Evolutionary conservation across 2,329 filamentous ascomycete genomes (phyloP), one percentile per base, ranked within the genome.

Genomic region (Aspergillus bombycis): DNA sequence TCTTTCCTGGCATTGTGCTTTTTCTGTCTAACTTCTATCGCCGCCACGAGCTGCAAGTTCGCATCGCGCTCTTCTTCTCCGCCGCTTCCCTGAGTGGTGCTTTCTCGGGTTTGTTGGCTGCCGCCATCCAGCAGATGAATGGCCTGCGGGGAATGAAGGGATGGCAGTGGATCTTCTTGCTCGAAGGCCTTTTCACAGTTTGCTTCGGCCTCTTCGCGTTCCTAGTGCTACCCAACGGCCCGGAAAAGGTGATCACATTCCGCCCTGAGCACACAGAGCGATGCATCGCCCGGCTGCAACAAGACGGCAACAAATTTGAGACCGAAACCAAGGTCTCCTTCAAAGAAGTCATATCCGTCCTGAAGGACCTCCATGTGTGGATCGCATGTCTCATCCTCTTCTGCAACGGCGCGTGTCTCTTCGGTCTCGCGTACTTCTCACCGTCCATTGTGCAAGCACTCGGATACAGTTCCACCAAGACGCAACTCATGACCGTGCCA

Each of bases 201-300:
- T 82, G 82, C 5, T 14, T 73, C 73, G 9, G 78, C 84, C 11
- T 85, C 86, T 74, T 86, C 82, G 72, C 61, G 34, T 67, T 59
- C 43, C 28, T 62, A 12, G 88, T 90, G 73, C 85, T 91, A n/a
- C 82, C 88, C 59, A 89, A 91, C 74, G 89, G 89, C 61, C 88
- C 88, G 0, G 79, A 82, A 38, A 88, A 83, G 0, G 85, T 88
- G 4, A 80, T 79, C 2, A 90, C 89, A 66, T 78, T 90, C 11
- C 82, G 79, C 0, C 78, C 84, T 2, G 71, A 79, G 2, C 82
- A 85, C 65, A 79, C 75, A 36, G 62, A 65, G 4, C 74, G 48
- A 32, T 61, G 57, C 41, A 48, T 65, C 7, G 53, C 34, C 11
- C 62, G 60, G 7, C 61, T 67, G 26, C 52, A 61, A 19, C 58